Evolutionary conservation across 2,329 filamentous ascomycete species (phyloP).

Genomic region (Aspergillus felis): DNA sequence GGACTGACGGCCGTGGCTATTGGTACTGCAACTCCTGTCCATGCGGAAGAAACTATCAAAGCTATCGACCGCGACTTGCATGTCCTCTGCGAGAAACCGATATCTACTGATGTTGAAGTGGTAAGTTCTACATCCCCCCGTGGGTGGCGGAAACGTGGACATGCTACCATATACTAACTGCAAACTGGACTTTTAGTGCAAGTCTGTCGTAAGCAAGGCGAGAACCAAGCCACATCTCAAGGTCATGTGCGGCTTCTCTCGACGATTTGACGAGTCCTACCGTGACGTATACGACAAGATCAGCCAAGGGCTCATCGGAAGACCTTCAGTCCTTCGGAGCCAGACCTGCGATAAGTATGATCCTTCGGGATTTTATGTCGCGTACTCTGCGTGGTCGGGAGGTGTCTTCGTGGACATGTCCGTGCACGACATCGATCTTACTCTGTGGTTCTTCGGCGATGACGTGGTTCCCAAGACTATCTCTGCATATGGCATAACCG

Average conservation of each 20-base stretch:
- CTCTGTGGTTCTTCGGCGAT: conserved; percentile 61
- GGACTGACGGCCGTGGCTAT: conserved; percentile 55
- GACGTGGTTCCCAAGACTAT: conserved; percentile 54
- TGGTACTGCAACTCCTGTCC: conserved; percentile 52
- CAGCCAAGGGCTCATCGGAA: conserved; percentile 54
- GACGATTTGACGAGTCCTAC: conserved; percentile 59
- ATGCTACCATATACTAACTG: background rate
- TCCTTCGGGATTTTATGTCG: conserved; percentile 63
- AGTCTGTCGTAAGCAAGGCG: conserved; percentile 57
- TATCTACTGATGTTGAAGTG: conserved; percentile 56
- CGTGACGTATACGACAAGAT: conserved; percentile 54
- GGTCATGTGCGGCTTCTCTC: conserved; percentile 58
- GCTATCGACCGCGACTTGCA: conserved; percentile 54
- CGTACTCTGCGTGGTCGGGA: conserved; percentile 61
- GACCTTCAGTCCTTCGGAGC: conserved; percentile 57
- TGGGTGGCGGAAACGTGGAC: background rate
- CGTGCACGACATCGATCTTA: conserved; percentile 66
- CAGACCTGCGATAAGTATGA: conserved; percentile 67
- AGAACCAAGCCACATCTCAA: conserved; percentile 50
- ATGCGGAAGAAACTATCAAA: conserved; percentile 56
- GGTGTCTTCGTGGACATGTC: conserved; percentile 70
- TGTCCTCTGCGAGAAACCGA: conserved; percentile 54
- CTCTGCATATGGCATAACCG: conserved; percentile 54
- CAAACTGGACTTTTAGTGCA: conserved; percentile 41
- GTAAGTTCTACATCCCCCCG: conserved; percentile 35